Evolutionary conservation across 2,329 filamentous ascomycete species (phyloP).

Genomic region (Diplodia intermedia): DNA sequence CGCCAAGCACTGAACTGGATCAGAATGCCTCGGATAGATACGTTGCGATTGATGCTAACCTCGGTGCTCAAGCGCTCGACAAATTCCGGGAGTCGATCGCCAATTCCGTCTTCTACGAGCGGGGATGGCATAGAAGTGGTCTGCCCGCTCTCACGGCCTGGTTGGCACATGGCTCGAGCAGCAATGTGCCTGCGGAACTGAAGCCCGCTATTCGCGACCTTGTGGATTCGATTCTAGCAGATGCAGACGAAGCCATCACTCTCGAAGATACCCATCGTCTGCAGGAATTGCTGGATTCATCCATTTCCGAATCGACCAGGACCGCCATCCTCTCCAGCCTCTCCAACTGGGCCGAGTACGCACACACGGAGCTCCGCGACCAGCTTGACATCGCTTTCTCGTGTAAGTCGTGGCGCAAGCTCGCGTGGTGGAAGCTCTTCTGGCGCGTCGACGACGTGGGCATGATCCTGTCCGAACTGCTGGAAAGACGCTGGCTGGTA

Average conservation of each 20-base stretch:
- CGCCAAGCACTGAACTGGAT: slow-evolving; percentile 48
- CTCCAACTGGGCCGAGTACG: slow-evolving; percentile 75
- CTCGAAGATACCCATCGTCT: slow-evolving; percentile 55
- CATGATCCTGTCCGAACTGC: slow-evolving; percentile 80
- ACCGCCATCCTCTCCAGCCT: slow-evolving; percentile 65
- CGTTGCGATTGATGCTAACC: slow-evolving; percentile 65
- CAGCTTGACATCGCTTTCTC: slow-evolving; percentile 80
- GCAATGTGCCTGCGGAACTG: slow-evolving; percentile 52
- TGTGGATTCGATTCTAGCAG: slow-evolving; percentile 70
- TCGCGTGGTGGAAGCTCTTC: slow-evolving; percentile 94
- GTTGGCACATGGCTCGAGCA: slow-evolving; percentile 56
- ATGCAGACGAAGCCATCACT: slow-evolving; percentile 60
- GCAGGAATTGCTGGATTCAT: slow-evolving; percentile 42
- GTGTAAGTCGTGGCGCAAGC: slow-evolving; percentile 76
- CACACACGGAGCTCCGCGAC: slow-evolving; percentile 82
- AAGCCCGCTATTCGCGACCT: slow-evolving; percentile 72
- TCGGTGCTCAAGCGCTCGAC: slow-evolving; percentile 68
- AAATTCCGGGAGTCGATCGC: slow-evolving; percentile 72
- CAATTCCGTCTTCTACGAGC: slow-evolving; percentile 75
- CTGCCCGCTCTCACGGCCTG: slow-evolving; percentile 70
- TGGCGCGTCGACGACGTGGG: slow-evolving; percentile 93
- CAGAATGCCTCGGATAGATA: slow-evolving; percentile 36
- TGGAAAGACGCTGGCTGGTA: slow-evolving; percentile 77
- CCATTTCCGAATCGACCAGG: slow-evolving; percentile 54
- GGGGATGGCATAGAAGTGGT: slow-evolving; percentile 75